A percentile compares a stretch with the other conserved stretches of the same genome.
phyloP scores from a whole-genome alignment of 2,329 filamentous ascomycete genomes.

The Neofusicoccum parvum region DNA sequence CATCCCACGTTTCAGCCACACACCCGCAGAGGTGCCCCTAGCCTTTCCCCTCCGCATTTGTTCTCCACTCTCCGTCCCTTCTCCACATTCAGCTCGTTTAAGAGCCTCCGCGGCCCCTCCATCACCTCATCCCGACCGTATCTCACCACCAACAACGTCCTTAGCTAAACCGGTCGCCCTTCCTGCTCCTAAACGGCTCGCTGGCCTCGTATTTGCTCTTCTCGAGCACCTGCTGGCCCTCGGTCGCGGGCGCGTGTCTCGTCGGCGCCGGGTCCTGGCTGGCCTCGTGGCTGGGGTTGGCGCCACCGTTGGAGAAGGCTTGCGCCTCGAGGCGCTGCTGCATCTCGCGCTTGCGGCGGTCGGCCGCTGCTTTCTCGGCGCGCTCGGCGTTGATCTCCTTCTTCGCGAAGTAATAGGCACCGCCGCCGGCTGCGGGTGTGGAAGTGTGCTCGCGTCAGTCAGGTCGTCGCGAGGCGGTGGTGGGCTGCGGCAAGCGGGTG shows the following conservation, averaged over 20 bases:
- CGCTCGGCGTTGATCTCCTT: conserved; percentile 90
- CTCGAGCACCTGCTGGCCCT: conserved; percentile 66
- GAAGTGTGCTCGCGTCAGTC: conserved; percentile 18
- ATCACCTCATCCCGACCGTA: neutral
- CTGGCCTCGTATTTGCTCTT: conserved; percentile 90
- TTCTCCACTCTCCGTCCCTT: neutral
- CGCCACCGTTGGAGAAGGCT: conserved; percentile 33
- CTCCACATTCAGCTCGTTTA: neutral
- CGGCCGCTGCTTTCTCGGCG: conserved; percentile 64
- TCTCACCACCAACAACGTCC: neutral
- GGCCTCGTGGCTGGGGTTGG: conserved; percentile 71
- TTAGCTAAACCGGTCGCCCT: conserved; percentile 77
- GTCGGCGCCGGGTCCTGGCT: conserved; percentile 83
- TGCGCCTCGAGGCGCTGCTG: conserved; percentile 36
- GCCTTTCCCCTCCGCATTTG: neutral
- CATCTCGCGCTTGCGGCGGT: conserved; percentile 34
- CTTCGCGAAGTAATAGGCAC: conserved; percentile 96
- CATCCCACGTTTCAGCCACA: conserved; percentile 4
- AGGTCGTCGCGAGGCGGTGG: neutral
- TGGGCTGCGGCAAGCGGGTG: neutral
- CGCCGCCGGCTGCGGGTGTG: conserved; percentile 69
- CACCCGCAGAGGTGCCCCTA: neutral
- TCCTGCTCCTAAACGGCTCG: conserved; percentile 73
- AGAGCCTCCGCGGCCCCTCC: no score
- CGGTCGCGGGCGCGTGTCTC: conserved; percentile 73